These are phyloP conservation scores for Xylariaceae sp. DNA, from an alignment of 2,329 filamentous ascomycete genomes.

Conservation along the genomic window DNA sequence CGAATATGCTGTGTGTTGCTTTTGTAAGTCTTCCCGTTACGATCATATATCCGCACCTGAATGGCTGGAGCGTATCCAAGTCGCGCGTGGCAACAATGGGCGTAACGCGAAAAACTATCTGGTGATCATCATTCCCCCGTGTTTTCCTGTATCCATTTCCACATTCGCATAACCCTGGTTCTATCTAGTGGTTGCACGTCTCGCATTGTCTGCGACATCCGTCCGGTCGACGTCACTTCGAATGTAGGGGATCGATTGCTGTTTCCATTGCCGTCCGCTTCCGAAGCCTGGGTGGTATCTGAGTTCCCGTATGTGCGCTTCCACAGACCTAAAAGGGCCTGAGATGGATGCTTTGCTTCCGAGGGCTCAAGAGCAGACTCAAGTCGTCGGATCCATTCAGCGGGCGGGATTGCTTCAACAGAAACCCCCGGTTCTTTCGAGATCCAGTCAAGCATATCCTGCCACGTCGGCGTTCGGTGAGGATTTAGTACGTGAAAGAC, in stretches of 20 bases:
- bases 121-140: no score
- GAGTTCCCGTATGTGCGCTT: slow-evolving; percentile 42
- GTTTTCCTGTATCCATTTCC: slow-evolving; percentile 33
- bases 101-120: no score
- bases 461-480: slow-evolving; percentile 42
- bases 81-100: no score
- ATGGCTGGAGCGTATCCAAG: no score
- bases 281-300: no score
- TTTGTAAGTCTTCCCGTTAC: no score
- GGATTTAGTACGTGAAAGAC: slow-evolving; percentile 52
- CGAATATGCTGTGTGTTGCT: no score
- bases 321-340: slow-evolving; percentile 49
- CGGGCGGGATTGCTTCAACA: slow-evolving; percentile 39
- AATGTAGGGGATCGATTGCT: slow-evolving; percentile 26
- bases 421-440: slow-evolving; percentile 19
- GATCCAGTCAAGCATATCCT: slow-evolving; percentile 43
- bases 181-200: slow-evolving; percentile 35
- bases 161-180: slow-evolving; percentile 29
- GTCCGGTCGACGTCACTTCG: slow-evolving; percentile 33
- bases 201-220: slow-evolving; percentile 33
- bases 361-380: slow-evolving; percentile 21
- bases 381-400: slow-evolving; percentile 42
- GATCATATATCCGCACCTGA: no score
- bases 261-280: not conserved
- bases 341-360: slow-evolving; percentile 37